Evolutionary conservation across 768 basidiomycete genomes (phyloP), one percentile per base, ranked within the genome.

Genomic region (Myochromella boudieri): DNA sequence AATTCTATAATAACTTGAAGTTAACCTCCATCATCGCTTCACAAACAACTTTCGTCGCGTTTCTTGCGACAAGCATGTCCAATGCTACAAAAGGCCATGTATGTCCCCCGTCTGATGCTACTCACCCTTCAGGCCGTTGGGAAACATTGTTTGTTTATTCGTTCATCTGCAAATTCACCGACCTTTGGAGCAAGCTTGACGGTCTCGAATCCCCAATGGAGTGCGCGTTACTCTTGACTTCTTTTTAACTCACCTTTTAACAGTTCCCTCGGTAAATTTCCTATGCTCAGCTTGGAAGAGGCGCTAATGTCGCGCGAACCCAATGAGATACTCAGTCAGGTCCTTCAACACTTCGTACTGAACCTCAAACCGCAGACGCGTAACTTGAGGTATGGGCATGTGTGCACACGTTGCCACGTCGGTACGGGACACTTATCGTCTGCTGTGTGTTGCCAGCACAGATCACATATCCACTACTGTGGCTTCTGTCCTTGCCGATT

Each of bases 331-430:
- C 73, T 93, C 53, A 84, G 82, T 34, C 77, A 80, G 60, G 72
- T 92, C 57, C 81, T 93, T 17, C 74, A 75, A 48, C 80, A 83
- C 49, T 92, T 93, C 64, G 77, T 93, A 57, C 73, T 84, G 57
- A 91, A 90, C 67, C 79, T 93, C 57, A 81, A 83, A 61, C 89
- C 91, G 15, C 85, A 85, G 66, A 86, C 89, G 83, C 87, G 89
- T 85, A 91, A 91, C 75, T 76, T 90, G 68, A 87, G 85, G 89
- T 88, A 69, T 69, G 82, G 64, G 66, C 68, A 64, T 65, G 63
- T 66, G 67, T 49, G 38, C 46, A 54, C 57, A 53, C 49, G 46
- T 56, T 61, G 53, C 52, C 49, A 54, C 53, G 42, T 56, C 60
- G 56, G 55, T 66, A 54, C 59, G 54, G 59, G 53, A 57, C 54